Percentiles rank a stretch among this genome's conserved stretches.
These are phyloP conservation scores for Saccharomycopsis hybrid DNA, from an alignment of 1,139 yeast genomes.

Conservation along the genomic window DNA sequence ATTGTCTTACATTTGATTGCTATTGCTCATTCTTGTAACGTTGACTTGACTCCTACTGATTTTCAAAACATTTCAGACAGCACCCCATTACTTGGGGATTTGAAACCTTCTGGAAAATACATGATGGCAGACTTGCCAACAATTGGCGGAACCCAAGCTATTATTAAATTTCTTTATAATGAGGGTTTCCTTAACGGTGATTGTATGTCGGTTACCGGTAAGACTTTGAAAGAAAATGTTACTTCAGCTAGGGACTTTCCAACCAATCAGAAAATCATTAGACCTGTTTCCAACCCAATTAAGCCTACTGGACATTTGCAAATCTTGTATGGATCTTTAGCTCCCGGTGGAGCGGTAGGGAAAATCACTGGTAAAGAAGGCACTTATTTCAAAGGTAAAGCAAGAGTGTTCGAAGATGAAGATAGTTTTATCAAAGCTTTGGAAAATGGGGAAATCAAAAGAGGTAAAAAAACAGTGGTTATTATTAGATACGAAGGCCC, in stretches of 20 bases:
- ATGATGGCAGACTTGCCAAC: conserved; percentile 94
- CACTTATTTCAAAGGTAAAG: conserved; percentile 86
- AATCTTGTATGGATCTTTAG: conserved; percentile 84
- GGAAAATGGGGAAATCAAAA: conserved; percentile 88
- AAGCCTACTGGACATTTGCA: conserved; percentile 91
- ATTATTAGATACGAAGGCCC: conserved; percentile 97
- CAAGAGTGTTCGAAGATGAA: conserved; percentile 87
- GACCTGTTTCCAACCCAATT: conserved; percentile 72
- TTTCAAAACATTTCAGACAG: conserved; percentile 88
- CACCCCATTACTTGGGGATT: conserved; percentile 92
- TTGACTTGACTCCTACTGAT: conserved; percentile 84
- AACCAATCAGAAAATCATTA: conserved; percentile 72
- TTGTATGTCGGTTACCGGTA: conserved; percentile 85
- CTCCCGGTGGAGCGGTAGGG: conserved; percentile 97
- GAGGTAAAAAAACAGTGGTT: conserved; percentile 96
- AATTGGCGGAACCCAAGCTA: conserved; percentile 95
- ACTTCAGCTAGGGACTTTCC: conserved; percentile 47
- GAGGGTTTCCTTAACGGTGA: conserved; percentile 86
- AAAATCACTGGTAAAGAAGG: conserved; percentile 99
- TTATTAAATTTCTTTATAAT: conserved; percentile 75
- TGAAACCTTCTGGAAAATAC: conserved; percentile 94
- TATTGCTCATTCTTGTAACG: conserved; percentile 85
- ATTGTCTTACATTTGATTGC: conserved; percentile 91
- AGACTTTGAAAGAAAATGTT: conserved; percentile 81
- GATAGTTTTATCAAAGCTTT: conserved; percentile 75